Evolutionary conservation across 108 stramenopile species (phyloP).

Genomic region (Parietichytrium sp.): DNA sequence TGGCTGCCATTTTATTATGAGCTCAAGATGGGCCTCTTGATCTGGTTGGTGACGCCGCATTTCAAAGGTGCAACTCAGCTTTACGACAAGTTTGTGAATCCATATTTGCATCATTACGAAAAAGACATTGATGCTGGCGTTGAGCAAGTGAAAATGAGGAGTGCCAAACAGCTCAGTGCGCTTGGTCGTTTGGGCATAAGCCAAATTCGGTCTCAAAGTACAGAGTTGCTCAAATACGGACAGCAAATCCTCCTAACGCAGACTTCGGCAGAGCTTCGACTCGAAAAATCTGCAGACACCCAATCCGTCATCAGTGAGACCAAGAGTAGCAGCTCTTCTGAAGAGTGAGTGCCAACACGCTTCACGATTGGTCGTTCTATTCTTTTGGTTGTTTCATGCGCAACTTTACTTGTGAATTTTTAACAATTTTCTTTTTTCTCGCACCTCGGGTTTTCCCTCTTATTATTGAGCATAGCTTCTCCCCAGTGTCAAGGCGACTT

Average conservation of each 20-base stretch:
- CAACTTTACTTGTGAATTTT: too few species aligned
- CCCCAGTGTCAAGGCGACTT: too few species aligned
- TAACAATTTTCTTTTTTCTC: too few species aligned
- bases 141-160: slow-evolving; percentile 16
- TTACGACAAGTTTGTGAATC: background rate
- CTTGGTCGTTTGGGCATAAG: slow-evolving; percentile 2
- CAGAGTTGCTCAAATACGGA: slow-evolving; percentile 14
- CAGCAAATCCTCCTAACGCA: background rate
- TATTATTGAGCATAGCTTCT: too few species aligned
- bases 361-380: too few species aligned
- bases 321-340: background rate
- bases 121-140: slow-evolving; percentile 29
- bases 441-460: too few species aligned
- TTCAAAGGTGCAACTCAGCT: slow-evolving; percentile 11
- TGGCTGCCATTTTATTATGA: slow-evolving; percentile 37
- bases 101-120: slow-evolving; percentile 24
- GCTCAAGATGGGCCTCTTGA: background rate
- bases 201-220: background rate
- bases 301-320: background rate
- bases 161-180: background rate
- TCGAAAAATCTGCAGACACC: too few species aligned
- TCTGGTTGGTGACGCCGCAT: slow-evolving; percentile 18
- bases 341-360: too few species aligned
- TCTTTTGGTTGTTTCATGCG: too few species aligned
- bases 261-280: too few species aligned